Base-by-base conservation (phyloP, 768 basidiomycete genomes). In the Rhizopogon vinicolor region DNA sequence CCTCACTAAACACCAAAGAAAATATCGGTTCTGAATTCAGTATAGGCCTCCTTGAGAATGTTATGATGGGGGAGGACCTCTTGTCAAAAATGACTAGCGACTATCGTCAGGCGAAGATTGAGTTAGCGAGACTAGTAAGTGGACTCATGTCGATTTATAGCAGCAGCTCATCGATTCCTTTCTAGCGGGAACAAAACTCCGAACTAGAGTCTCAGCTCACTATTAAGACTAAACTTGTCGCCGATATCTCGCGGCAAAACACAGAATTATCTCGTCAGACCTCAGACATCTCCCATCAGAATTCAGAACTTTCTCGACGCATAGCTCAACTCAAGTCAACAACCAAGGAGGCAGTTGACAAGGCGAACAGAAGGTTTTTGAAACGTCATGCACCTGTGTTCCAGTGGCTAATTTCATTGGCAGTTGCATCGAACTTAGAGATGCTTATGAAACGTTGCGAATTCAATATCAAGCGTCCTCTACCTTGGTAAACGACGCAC, bases 371-470 rank as follows among this genome's bases (percentile, higher is more conserved):
- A 55, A 68, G 52, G 68, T 69, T 22, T 25, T 7, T 33, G 59
- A 14, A 28, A 19, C 49, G 10, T 18, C 22, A 9, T 2, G 22
- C 28, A 7, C 51, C 52, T 44, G 43, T 22, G 48, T 29, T 19
- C 8, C 35, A 37, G 22, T 12, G 3, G 12, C 51, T 40, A 3
- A 44, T 44, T 44, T 16, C 41, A 18, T 42, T 2, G 5, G 18
- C 51, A 75, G 74, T 49, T 68, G 64, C 52, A 50, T 63, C 14
- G 58, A 53, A 37, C 65, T 75, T 13, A 70, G 69, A 53, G 67
- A 55, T 25, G 60, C 61, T 18, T 51, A 74, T 25, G 68, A 68
- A 39, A 51, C 60, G 12, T 57, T 75, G 7, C 69, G 65, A 44
- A 50, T 50, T 18, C 60, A 60, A 8, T 62, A 63, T 22, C 54